These are phyloP conservation scores for Candida sithepensis DNA, from an alignment of 805 yeast species.

Conservation along the genomic window DNA sequence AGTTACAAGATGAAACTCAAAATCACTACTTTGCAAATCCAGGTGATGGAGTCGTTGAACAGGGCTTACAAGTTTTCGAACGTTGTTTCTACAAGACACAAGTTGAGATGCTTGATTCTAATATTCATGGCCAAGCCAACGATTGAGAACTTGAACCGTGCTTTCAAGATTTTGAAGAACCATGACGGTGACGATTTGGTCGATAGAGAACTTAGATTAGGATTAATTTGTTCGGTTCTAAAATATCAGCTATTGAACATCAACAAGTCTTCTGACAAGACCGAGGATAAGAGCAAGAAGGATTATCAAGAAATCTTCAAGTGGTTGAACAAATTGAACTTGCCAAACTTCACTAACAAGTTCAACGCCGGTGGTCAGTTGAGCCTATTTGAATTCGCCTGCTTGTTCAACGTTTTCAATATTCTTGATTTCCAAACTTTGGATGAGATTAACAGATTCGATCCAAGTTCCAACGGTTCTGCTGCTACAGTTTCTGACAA, in stretches of 20 bases:
- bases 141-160: constrained; percentile 9
- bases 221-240: constrained; percentile 23
- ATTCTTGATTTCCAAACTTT: constrained; percentile 13
- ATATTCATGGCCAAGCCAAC: constrained; percentile 20
- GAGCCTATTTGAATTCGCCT: constrained; percentile 24
- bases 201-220: constrained; percentile 14
- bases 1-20: constrained; percentile 12
- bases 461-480: background rate
- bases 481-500: constrained; percentile 1
- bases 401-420: constrained; percentile 22
- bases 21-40: constrained; percentile 10
- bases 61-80: constrained; percentile 7
- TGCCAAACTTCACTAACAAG: constrained; percentile 22
- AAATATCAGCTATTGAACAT: constrained; percentile 22
- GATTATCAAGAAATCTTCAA: constrained; percentile 12
- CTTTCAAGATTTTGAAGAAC: constrained; percentile 5
- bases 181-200: constrained; percentile 4
- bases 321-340: constrained; percentile 23
- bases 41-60: constrained; percentile 10
- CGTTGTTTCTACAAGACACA: constrained; percentile 6
- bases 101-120: constrained; percentile 12
- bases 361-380: constrained; percentile 21
- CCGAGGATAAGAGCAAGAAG: background rate
- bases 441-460: constrained; percentile 9
- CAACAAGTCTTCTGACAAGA: background rate